Evolutionary conservation across 306 rosid species (phyloP), one percentile per base, ranked within the genome.

Genomic region (Cucumis hystrix): DNA sequence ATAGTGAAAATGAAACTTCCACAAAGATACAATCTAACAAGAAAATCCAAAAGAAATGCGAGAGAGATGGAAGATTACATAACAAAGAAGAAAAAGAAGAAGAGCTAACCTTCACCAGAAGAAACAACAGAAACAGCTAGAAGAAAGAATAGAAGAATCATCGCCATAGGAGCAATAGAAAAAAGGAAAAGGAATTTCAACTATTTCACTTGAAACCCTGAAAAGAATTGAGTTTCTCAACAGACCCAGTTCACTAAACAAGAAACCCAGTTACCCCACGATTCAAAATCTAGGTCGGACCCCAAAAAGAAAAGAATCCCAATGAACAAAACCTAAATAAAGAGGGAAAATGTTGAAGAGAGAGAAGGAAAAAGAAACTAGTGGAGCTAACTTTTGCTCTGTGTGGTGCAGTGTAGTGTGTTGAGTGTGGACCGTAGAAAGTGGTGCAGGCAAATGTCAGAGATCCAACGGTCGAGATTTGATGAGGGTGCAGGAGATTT

Each of bases 51-150:
- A 41, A 68, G 33, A 68, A n/a, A 68, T 41, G 74, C 30, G 30
- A 28, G 30, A 28, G 3, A 28, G 30, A 28, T 28, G 17, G 2
- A 16, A 2, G 23, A 73, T 73, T 16, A 73, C 74, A 23, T 25
- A 68, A 4, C 41, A 41, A 41, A 41, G 47, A 41, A 41, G 47
- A 7, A 39, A 25, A 25, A 67, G 76, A 82, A 67, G 76, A 82
- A 40, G 30, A 25, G 56, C 76, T 75, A 40, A 89, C 96, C 88
- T 76, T 79, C 83, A 75, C 80, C 85, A 57, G 91, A 90, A 80
- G 90, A 87, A 82, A 84, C 85, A 47, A 68, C 78, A 35, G 91
- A 87, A 63, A 81, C 69, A 0, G 88, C 81, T 10, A 86, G 71
- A 13, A 93, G 76, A 69, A 87, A 72, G 39, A 83, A 45, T 33